Base-by-base conservation (phyloP, 257 asterid species). In the Haberlea rhodopensis region DNA sequence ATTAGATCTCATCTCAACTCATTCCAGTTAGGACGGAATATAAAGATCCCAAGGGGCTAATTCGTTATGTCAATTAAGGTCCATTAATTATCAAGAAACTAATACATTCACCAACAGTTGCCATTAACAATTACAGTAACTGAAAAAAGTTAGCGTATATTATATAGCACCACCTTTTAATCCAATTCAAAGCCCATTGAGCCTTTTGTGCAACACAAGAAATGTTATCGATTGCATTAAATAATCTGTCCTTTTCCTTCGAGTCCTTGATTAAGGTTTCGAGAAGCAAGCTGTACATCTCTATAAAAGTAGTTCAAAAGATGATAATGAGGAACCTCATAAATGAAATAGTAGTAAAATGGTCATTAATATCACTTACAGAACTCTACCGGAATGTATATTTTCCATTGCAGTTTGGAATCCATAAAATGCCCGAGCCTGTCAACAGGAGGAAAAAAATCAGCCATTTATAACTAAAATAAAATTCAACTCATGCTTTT, bases 341-440 rank as follows among this genome's bases (percentile, higher is more conserved):
- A 71, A 51, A 48, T 23, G 75, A 52, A 46, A 68, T 9, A 48
- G 21, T 43, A 5, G 34, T 22, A 45, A 58, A 20, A 62, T 49
- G 3, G n/a, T 6, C 34, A 54, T 5, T 46, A 21, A 64, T 28
- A 28, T 66, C 45, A 40, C 13, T 63, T 24, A 24, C 62, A 79
- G 75, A 69, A 27, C 54, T 53, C 19, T 82, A 89, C 96, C 96
- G 8, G 91, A 89, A 79, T 89, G 95, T 69, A 87, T 77, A 51
- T 85, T 89, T 74, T 89, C 95, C 82, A 89, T 89, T 46, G 91
- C 89, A 57, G 75, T 79, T 72, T 89, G 94, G 60, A 89, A 89
- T 27, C 96, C 96, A 75, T 89, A 89, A 75, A 87, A 89, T 67
- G 96, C 88, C n/a, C 89, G 88, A 29, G 94, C 95, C 95, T 89